Evolutionary conservation across 768 basidiomycete genomes (phyloP), one percentile per base, ranked within the genome.

Genomic region (Collybiopsis confluens): DNA sequence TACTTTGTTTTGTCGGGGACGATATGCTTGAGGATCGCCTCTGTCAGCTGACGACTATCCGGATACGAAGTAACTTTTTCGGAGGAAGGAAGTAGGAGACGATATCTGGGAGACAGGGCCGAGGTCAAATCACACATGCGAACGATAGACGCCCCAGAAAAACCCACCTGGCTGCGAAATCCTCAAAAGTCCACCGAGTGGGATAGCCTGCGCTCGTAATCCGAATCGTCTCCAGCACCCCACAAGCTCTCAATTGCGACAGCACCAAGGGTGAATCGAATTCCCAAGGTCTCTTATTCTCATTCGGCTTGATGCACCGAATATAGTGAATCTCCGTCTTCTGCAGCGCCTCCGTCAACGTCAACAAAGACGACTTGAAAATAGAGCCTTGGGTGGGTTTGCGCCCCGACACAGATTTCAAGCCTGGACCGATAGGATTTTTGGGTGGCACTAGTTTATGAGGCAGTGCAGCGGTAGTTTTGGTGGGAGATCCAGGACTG

Each of bases 141-240:
- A 43, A 38, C 43, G 27, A 46, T n/a, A 21, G 54, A 45, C 57
- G 27, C 21, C 41, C 40, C 27, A 18, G 51, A 21, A 27, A 27
- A 18, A 70, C 85, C 59, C 59, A 96, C 93, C 97, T 82, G 66
- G 98, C 95, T 4, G 91, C 96, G 65, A 99, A 99, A 68, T 98
- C 97, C 64, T 93, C 95, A 60, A 97, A 99, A 3, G 87, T 92
- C 97, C 96, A 98, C 28, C 97, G 81, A 10, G 92, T 94, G 21
- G 97, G 97, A 70, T 98, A 99, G 26, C 97, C 97, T 37, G 97
- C 97, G 69, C 96, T 98, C 69, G 91, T 94, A 65, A 99, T 99
- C 53, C 95, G 82, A 62, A 99, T 99, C 3, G 97, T 99, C 70
- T 99, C 97, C 42, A 99, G 78, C 51, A 99, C 97, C 83, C 97